Conservation (phyloP, 306 rosid species). For the Neltuma alba region DNA sequence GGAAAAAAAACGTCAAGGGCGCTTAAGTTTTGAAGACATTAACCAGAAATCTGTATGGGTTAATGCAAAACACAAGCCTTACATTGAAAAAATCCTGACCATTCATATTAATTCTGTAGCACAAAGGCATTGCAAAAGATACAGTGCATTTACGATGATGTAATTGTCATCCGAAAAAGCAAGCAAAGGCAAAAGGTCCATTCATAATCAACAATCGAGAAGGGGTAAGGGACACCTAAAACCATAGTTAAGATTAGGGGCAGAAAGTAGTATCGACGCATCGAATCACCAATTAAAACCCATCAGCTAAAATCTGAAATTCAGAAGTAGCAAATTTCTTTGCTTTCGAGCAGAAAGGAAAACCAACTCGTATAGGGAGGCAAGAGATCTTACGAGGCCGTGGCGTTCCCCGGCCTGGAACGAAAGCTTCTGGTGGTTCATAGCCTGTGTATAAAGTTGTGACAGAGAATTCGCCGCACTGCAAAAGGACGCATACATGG, state of each 20-base stretch:
- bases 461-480: conserved; percentile 59
- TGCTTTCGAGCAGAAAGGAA: not conserved
- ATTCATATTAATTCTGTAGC: not conserved
- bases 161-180: not conserved
- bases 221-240: not conserved
- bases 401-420: conserved; percentile 62
- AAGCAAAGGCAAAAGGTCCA: not conserved
- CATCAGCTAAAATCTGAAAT: not conserved
- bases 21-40: not conserved
- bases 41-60: not conserved
- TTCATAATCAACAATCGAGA: not conserved
- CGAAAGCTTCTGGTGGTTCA: conserved; percentile 54
- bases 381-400: conserved; percentile 39
- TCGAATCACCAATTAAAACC: not conserved
- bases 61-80: not conserved
- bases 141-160: not conserved
- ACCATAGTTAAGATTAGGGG: not conserved
- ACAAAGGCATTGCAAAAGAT: not conserved
- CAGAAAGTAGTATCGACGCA: not conserved
- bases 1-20: not conserved
- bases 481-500: conserved; percentile 50
- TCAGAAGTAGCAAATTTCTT: not conserved
- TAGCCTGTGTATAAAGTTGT: conserved; percentile 49
- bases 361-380: too few relatives aligned
- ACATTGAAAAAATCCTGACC: not conserved